Evolutionary conservation across 2,329 filamentous ascomycete genomes (phyloP).

Genomic region (Bipolaris bicolor): DNA sequence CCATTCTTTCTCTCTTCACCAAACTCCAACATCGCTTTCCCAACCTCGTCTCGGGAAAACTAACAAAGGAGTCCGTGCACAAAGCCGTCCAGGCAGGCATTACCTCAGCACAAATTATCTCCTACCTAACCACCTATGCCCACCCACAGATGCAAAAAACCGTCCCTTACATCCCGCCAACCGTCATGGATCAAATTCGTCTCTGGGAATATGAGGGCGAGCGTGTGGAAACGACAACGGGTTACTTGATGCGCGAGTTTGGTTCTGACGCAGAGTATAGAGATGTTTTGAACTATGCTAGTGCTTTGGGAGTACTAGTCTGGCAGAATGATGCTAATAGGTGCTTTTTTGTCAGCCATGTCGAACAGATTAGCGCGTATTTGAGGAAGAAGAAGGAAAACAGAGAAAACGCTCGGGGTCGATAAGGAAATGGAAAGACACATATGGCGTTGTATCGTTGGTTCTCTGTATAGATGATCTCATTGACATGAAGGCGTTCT

Average conservation of each 20-base stretch:
- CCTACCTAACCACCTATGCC: conserved; percentile 88
- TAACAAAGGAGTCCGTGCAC: conserved; percentile 87
- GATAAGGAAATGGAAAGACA: neutral
- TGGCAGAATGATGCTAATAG: conserved; percentile 82
- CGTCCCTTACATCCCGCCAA: conserved; percentile 83
- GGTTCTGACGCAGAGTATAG: conserved; percentile 72
- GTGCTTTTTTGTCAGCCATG: conserved; percentile 89
- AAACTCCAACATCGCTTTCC: conserved; percentile 89
- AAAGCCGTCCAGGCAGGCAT: conserved; percentile 89
- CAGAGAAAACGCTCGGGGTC: conserved; percentile 14
- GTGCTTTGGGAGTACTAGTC: conserved; percentile 86
- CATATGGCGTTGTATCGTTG: too few species aligned
- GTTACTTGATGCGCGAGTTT: conserved; percentile 92
- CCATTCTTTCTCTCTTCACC: conserved; percentile 87
- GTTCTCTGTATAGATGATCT: neutral
- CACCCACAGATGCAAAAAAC: conserved; percentile 89
- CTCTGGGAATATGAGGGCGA: conserved; percentile 98
- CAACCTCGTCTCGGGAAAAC: conserved; percentile 89
- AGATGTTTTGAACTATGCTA: conserved; percentile 75
- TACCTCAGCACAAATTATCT: conserved; percentile 92
- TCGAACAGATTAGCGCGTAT: conserved; percentile 86
- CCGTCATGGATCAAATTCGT: conserved; percentile 95
- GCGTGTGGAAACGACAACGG: conserved; percentile 81
- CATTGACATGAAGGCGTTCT: neutral
- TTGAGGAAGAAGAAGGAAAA: conserved; percentile 60